Conservation (phyloP, 2,329 filamentous ascomycete species). For the Gyromitra esculenta region DNA sequence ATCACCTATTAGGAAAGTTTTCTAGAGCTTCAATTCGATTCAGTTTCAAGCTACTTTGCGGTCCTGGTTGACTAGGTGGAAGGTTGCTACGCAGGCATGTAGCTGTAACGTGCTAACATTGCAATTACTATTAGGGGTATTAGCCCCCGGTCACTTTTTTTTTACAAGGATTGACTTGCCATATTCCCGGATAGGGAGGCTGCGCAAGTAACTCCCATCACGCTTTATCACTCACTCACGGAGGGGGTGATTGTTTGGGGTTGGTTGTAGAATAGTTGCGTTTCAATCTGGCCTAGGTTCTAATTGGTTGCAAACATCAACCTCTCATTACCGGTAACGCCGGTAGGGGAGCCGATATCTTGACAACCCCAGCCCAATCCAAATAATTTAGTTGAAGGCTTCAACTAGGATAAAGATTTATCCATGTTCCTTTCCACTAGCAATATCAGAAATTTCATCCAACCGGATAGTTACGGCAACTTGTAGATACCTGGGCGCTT, state of each 20-base stretch:
- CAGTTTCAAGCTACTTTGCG: slow-evolving; percentile 19
- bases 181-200: slow-evolving; percentile 1
- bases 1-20: neutral
- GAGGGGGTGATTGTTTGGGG: slow-evolving; percentile 20
- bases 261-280: slow-evolving; percentile 21
- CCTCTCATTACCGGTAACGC: slow-evolving; percentile 35
- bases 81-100: neutral
- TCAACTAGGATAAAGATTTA: slow-evolving; percentile 14
- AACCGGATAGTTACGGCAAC: slow-evolving; percentile 7
- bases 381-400: slow-evolving; percentile 6
- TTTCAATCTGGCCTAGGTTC: slow-evolving; percentile 24
- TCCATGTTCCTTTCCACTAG: slow-evolving; percentile 2
- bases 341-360: slow-evolving; percentile 30
- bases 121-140: slow-evolving; percentile 3
- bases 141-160: neutral
- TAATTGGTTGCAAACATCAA: slow-evolving; percentile 9
- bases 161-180: slow-evolving; percentile 7
- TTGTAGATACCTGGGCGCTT: neutral
- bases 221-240: slow-evolving; percentile 34
- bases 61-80: neutral
- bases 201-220: slow-evolving; percentile 23
- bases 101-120: neutral
- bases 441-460: neutral
- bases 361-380: slow-evolving; percentile 13
- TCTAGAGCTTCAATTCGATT: slow-evolving; percentile 10